Percentiles rank a stretch among this genome's conserved stretches.
Conservation (phyloP, 495 filamentous ascomycete genomes). For the Podospora anserina region DNA sequence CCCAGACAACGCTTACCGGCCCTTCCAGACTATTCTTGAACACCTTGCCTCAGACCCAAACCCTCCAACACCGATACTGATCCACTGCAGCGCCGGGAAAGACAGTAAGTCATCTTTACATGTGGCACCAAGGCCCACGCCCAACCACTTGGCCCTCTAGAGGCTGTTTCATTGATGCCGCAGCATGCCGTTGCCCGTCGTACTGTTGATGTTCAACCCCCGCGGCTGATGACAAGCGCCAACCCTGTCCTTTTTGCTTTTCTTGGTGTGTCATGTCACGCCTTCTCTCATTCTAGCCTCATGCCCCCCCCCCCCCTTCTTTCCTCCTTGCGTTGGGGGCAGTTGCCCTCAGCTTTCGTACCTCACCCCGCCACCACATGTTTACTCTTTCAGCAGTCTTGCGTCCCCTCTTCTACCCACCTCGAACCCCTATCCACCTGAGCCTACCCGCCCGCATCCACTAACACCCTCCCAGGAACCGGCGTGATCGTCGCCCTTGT, state of each 20-base stretch:
- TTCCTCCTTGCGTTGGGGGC: background rate
- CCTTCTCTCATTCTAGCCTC: background rate
- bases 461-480: constrained; percentile 42
- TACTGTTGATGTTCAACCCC: background rate
- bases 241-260: background rate
- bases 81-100: constrained; percentile 39
- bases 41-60: constrained; percentile 34
- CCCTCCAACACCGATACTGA: constrained; percentile 32
- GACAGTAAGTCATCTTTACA: constrained; percentile 25
- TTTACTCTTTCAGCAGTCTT: too few species aligned
- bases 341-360: background rate
- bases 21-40: constrained; percentile 43
- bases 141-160: constrained; percentile 9
- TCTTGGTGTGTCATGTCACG: background rate
- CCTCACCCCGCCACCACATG: background rate
- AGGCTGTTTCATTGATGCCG: constrained; percentile 37
- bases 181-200: constrained; percentile 25
- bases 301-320: background rate
- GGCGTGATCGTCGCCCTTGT: constrained; percentile 60
- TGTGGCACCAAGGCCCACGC: background rate
- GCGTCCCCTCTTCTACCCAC: background rate
- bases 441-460: background rate
- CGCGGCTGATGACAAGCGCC: background rate
- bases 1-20: constrained; percentile 32
- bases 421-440: background rate